Evolutionary conservation across 768 basidiomycete species (phyloP).

Genomic region (Leccinum barrowsii): DNA sequence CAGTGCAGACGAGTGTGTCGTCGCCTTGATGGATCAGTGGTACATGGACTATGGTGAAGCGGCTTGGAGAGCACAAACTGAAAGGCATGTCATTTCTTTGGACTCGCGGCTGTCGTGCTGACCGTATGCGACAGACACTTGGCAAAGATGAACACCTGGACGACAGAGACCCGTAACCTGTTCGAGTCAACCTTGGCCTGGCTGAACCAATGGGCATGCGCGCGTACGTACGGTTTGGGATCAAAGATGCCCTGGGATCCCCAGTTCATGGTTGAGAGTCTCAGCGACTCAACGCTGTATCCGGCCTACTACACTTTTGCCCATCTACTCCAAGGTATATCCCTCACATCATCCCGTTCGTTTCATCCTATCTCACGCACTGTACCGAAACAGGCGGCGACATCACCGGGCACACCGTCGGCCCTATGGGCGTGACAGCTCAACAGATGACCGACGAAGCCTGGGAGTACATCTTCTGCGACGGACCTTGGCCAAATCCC

Average conservation of each 20-base stretch:
- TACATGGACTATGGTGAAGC: slow-evolving; percentile 96
- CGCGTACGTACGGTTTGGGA: slow-evolving; percentile 94
- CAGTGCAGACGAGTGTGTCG: slow-evolving; percentile 95
- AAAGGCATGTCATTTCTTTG: slow-evolving; percentile 54
- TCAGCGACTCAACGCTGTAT: slow-evolving; percentile 98
- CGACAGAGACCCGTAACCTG: slow-evolving; percentile 84
- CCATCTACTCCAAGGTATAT: slow-evolving; percentile 84
- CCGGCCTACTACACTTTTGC: slow-evolving; percentile 98
- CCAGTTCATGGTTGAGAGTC: slow-evolving; percentile 91
- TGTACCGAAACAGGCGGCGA: slow-evolving; percentile 47
- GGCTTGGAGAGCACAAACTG: slow-evolving; percentile 81
- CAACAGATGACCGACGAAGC: slow-evolving; percentile 97
- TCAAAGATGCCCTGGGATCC: slow-evolving; percentile 97
- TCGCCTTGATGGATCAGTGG: slow-evolving; percentile 99
- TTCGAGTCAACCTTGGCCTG: slow-evolving; percentile 92
- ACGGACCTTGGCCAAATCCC: slow-evolving; percentile 69
- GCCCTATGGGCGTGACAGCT: slow-evolving; percentile 79
- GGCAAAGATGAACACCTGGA: slow-evolving; percentile 85
- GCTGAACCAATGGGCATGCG: slow-evolving; percentile 99
- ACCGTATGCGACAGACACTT: slow-evolving; percentile 51
- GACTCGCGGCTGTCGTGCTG: slow-evolving; percentile 4
- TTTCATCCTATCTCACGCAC: slow-evolving; percentile 8
- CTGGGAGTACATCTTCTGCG: slow-evolving; percentile 91
- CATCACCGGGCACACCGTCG: slow-evolving; percentile 75
- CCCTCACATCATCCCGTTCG: no score